A percentile compares a stretch with the other conserved stretches of the same genome.
phyloP scores from a whole-genome alignment of 305 asterid genomes.

The Nicotiana rustica region DNA sequence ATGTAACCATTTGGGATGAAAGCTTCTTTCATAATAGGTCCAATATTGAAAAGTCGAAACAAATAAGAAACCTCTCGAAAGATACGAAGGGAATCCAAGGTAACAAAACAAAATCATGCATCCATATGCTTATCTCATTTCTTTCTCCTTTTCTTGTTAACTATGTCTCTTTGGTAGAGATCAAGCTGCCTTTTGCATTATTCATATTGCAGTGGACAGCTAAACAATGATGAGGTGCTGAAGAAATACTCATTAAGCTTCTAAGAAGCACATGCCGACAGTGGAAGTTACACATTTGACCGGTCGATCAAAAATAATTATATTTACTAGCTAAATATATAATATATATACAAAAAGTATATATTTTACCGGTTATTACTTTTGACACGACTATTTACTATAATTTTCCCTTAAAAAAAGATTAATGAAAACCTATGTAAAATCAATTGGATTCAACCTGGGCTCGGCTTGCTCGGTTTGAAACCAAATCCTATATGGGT shows the following conservation, averaged over 20 bases:
- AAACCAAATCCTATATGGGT: too few species aligned
- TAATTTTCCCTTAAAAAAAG: too few species aligned
- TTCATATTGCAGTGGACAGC: background rate
- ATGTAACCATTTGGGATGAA: background rate
- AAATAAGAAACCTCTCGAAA: too few species aligned
- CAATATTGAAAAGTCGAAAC: background rate
- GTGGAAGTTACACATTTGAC: too few species aligned
- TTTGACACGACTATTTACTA: too few species aligned
- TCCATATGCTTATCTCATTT: background rate
- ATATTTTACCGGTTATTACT: too few species aligned
- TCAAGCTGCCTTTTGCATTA: slow-evolving; percentile 1
- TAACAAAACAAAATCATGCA: background rate
- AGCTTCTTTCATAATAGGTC: background rate
- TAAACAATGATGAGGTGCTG: background rate
- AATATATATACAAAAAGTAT: too few species aligned
- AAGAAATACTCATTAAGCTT: background rate
- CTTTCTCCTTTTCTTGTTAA: background rate
- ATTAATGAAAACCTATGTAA: too few species aligned
- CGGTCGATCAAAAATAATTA: too few species aligned
- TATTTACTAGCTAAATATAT: too few species aligned
- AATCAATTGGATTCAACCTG: too few species aligned
- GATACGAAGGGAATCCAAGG: background rate
- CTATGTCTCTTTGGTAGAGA: background rate
- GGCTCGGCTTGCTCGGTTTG: too few species aligned
- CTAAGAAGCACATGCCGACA: background rate